Percentiles rank a stretch among this genome's conserved stretches.
Conservation (phyloP, 1,139 yeast species). For the Taphrina flavorubra region DNA sequence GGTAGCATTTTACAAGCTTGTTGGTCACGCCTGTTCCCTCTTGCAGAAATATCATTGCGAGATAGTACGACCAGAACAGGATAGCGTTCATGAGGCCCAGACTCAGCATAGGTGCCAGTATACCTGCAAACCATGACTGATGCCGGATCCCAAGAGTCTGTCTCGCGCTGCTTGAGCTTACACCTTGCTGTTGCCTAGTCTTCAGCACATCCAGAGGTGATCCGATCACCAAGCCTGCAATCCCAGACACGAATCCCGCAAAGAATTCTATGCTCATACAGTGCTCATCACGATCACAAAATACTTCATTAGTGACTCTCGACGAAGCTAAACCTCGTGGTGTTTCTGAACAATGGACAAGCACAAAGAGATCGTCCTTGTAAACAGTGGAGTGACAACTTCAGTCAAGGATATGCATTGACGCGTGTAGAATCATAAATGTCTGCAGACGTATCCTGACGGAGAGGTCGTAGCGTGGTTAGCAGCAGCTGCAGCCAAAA, state of each 20-base stretch:
- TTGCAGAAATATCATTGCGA: not conserved
- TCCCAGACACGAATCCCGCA: slow-evolving; percentile 48
- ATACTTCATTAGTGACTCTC: too few species aligned
- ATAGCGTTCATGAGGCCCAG: slow-evolving; percentile 47
- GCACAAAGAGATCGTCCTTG: too few species aligned
- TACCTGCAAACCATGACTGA: slow-evolving; percentile 44
- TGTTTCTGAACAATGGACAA: too few species aligned
- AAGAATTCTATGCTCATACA: slow-evolving; percentile 25
- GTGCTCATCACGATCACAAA: too few species aligned
- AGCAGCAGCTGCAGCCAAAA: too few species aligned
- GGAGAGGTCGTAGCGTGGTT: too few species aligned
- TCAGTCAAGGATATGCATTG: too few species aligned
- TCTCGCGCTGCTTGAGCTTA: not conserved
- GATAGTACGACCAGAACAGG: slow-evolving; percentile 30
- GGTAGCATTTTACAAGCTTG: slow-evolving; percentile 5
- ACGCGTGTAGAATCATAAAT: too few species aligned
- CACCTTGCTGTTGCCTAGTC: slow-evolving; percentile 42
- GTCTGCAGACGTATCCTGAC: too few species aligned
- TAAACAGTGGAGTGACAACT: too few species aligned
- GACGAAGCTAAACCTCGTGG: too few species aligned
- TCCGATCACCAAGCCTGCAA: slow-evolving; percentile 47
- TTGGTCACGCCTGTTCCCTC: not conserved
- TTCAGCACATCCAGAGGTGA: slow-evolving; percentile 48
- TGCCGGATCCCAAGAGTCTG: too few species aligned
- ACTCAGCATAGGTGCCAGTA: slow-evolving; percentile 47